These are phyloP conservation scores for Ajuga chamaepitys DNA, from an alignment of 257 asterid species.

Conservation along the genomic window DNA sequence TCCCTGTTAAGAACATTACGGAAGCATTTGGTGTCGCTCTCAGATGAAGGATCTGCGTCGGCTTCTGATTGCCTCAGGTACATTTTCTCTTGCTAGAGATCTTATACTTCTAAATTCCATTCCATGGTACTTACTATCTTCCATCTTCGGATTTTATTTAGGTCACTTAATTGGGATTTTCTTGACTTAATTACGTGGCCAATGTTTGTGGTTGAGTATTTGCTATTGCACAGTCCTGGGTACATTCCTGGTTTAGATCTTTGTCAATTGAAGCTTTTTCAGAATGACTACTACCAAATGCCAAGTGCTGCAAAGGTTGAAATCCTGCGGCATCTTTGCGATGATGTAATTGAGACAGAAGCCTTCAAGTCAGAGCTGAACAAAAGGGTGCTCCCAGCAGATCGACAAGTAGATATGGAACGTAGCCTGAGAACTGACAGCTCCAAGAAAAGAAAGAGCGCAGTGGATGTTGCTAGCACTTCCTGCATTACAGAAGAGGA, in stretches of 20 bases:
- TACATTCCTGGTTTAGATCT: slow-evolving; percentile 55
- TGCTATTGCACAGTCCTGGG: slow-evolving; percentile 61
- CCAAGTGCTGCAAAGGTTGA: slow-evolving; percentile 65
- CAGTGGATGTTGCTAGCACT: slow-evolving; percentile 41
- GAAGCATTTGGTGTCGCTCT: slow-evolving; percentile 67
- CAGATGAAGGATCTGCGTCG: slow-evolving; percentile 55
- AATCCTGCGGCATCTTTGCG: slow-evolving; percentile 79
- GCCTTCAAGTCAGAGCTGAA: slow-evolving; percentile 63
- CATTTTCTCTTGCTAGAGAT: slow-evolving; percentile 12
- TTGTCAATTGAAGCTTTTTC: slow-evolving; percentile 42
- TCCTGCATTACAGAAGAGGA: slow-evolving; percentile 62
- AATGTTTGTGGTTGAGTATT: slow-evolving; percentile 71
- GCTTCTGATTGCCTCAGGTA: slow-evolving; percentile 81
- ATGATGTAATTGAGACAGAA: slow-evolving; percentile 81
- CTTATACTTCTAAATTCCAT: slow-evolving; percentile 4
- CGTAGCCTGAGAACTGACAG: slow-evolving; percentile 34
- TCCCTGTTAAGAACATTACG: slow-evolving; percentile 69
- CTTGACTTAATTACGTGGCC: slow-evolving; percentile 97
- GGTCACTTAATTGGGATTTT: slow-evolving; percentile 94
- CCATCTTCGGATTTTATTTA: slow-evolving; percentile 18
- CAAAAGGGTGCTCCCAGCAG: slow-evolving; percentile 54
- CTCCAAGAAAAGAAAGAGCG: slow-evolving; percentile 51
- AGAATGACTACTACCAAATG: slow-evolving; percentile 59
- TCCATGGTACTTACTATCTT: slow-evolving; percentile 18
- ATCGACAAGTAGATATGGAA: slow-evolving; percentile 41